Evolutionary conservation across 345 rosid genomes (phyloP).

Genomic region (Arabidopsis thaliana): TAIR10.1 NC_003075.7:14694501-14695000

Average conservation of each 20-base stretch:
- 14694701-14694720: not conserved
- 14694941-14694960: too few relatives aligned
- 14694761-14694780: not conserved
- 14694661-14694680: not conserved
- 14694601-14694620: not conserved
- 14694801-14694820: too few relatives aligned
- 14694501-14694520: conserved; percentile 10
- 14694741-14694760: not conserved
- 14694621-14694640: not conserved
- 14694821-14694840: too few relatives aligned
- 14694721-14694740: not conserved
- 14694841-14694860: too few relatives aligned
- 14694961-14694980: too few relatives aligned
- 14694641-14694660: not conserved
- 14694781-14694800: too few relatives aligned
- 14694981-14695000: too few relatives aligned
- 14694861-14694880: too few relatives aligned
- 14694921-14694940: too few relatives aligned
- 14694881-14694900: too few relatives aligned
- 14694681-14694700: not conserved
- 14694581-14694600: conserved; percentile 18
- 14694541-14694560: not conserved
- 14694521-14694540: not conserved
- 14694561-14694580: conserved; percentile 23
- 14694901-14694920: too few relatives aligned